A percentile compares a stretch with the other conserved stretches of the same genome.
phyloP scores from a whole-genome alignment of 768 basidiomycete genomes.

The Hypholoma fasciculare region DNA sequence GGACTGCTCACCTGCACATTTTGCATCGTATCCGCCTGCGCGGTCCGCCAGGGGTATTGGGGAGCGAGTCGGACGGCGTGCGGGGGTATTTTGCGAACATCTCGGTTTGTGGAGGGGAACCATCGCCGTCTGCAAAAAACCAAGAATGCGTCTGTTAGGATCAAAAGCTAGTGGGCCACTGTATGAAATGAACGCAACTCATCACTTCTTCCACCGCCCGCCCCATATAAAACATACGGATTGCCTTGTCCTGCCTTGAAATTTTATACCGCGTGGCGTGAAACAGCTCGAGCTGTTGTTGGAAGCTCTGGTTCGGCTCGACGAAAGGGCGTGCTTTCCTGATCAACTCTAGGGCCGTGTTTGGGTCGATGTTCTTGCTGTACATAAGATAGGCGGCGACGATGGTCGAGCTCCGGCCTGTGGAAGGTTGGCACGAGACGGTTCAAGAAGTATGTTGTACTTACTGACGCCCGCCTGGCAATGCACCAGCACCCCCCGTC shows the following conservation, averaged over 20 bases:
- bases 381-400: conserved; percentile 91
- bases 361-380: conserved; percentile 52
- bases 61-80: conserved; percentile 60
- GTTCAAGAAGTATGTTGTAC: conserved; percentile 20
- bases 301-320: conserved; percentile 88
- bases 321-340: conserved; percentile 63
- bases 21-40: conserved; percentile 80
- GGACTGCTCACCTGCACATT: conserved; percentile 71
- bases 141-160: conserved; percentile 3
- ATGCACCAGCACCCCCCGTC: conserved; percentile 81
- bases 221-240: conserved; percentile 84
- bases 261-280: conserved; percentile 71
- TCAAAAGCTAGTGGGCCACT: conserved; percentile 10
- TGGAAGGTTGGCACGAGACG: not conserved
- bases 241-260: conserved; percentile 63
- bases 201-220: conserved; percentile 72
- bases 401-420: conserved; percentile 83
- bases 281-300: conserved; percentile 79
- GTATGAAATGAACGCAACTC: conserved; percentile 55
- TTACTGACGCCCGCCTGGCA: conserved; percentile 88
- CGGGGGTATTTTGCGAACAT: conserved; percentile 80
- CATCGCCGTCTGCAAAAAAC: conserved; percentile 65
- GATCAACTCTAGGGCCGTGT: conserved; percentile 70
- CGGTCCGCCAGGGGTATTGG: conserved; percentile 53
- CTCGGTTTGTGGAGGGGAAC: conserved; percentile 57